Evolutionary conservation across 805 yeast species (phyloP).

Genomic region (Sugiyamaella mastotermitis): DNA sequence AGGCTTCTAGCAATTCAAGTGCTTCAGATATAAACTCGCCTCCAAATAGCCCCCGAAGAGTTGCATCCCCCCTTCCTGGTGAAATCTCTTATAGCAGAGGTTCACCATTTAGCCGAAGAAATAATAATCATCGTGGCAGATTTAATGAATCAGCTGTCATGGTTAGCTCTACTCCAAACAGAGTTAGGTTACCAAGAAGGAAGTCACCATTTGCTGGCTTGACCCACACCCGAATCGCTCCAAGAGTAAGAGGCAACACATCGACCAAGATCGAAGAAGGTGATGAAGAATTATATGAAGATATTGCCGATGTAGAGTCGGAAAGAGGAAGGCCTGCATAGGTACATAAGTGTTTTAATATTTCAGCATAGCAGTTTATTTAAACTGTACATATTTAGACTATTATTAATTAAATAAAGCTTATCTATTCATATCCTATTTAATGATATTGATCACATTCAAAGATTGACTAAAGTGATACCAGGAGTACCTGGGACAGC

Average conservation of each 20-base stretch:
- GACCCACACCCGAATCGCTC: background rate
- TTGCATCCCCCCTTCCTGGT: conserved; percentile 11
- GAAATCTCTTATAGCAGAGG: conserved; percentile 3
- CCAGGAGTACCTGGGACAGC: conserved; percentile 96
- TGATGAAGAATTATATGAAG: conserved; percentile 11
- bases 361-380: conserved; percentile 3
- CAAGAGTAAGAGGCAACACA: background rate
- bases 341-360: background rate
- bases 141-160: conserved; percentile 21
- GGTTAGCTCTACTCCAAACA: background rate
- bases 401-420: background rate
- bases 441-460: conserved; percentile 13
- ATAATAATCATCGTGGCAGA: conserved; percentile 7
- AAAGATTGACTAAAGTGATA: conserved; percentile 62
- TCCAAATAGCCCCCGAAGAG: conserved; percentile 10
- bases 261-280: conserved; percentile 16
- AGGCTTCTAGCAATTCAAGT: conserved; percentile 24
- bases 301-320: background rate
- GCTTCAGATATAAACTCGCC: conserved; percentile 22
- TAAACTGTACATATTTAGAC: background rate
- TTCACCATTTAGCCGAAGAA: too few species aligned
- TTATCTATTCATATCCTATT: too few species aligned
- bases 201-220: conserved; percentile 13
- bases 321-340: background rate
- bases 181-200: conserved; percentile 7